Percentiles rank a stretch among this genome's conserved stretches.
These are phyloP conservation scores for Penicillium nordicum DNA, from an alignment of 2,329 filamentous ascomycete genomes.

Conservation along the genomic window DNA sequence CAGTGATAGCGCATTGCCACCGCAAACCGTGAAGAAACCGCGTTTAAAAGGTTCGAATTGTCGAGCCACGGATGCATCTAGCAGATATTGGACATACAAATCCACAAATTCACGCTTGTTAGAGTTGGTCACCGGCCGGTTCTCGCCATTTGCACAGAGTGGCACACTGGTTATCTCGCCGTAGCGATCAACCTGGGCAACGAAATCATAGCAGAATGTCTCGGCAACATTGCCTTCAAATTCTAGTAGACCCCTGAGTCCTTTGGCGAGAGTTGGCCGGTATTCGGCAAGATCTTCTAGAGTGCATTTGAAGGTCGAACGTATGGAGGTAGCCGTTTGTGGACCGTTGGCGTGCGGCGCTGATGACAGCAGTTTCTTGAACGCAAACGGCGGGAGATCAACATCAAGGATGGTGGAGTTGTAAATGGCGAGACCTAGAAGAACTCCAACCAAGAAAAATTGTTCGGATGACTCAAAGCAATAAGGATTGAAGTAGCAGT, in stretches of 20 bases:
- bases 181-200: conserved; percentile 72
- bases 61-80: conserved; percentile 72
- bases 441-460: conserved; percentile 83
- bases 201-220: conserved; percentile 79
- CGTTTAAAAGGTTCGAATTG: conserved; percentile 94
- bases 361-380: conserved; percentile 78
- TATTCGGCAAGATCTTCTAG: conserved; percentile 81
- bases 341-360: conserved; percentile 61
- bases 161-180: conserved; percentile 64
- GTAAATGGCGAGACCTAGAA: conserved; percentile 87
- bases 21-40: conserved; percentile 89
- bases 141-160: conserved; percentile 70
- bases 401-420: conserved; percentile 92
- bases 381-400: conserved; percentile 81
- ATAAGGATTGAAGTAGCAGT: conserved; percentile 90
- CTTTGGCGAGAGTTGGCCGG: conserved; percentile 69
- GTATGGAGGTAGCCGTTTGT: conserved; percentile 54
- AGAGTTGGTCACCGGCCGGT: conserved; percentile 71
- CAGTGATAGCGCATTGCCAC: conserved; percentile 79
- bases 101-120: conserved; percentile 86
- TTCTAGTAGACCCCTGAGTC: conserved; percentile 72
- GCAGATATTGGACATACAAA: conserved; percentile 73
- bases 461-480: conserved; percentile 89
- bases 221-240: conserved; percentile 79
- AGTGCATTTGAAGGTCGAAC: conserved; percentile 63